Conservation (phyloP, 306 rosid species). For the Acacia confusa region DNA sequence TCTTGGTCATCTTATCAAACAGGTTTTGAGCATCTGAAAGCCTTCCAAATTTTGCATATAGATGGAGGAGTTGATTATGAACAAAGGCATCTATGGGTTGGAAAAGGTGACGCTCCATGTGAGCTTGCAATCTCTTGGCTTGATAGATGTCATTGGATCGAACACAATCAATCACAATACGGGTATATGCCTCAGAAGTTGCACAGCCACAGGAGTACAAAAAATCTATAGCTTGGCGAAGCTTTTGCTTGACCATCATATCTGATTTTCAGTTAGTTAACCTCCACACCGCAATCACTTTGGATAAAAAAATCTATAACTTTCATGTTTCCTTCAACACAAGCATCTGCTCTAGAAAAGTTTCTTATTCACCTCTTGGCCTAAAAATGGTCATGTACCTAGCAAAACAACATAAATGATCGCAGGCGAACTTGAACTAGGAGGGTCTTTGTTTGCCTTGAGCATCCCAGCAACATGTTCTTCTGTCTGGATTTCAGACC, state of each 20-base stretch:
- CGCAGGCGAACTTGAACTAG: background rate
- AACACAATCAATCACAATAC: constrained; percentile 59
- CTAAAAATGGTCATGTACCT: background rate
- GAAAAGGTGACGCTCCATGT: constrained; percentile 64
- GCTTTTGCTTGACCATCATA: constrained; percentile 47
- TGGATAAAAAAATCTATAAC: constrained; percentile 16
- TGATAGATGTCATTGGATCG: constrained; percentile 52
- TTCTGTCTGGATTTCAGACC: background rate
- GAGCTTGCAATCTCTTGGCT: constrained; percentile 66
- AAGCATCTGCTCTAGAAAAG: background rate
- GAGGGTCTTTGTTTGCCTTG: background rate
- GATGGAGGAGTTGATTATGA: constrained; percentile 59
- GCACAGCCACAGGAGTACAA: constrained; percentile 49
- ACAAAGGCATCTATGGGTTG: constrained; percentile 54
- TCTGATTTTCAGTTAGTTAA: background rate
- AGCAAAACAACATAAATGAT: background rate
- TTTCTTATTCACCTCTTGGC: background rate
- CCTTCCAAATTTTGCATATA: constrained; percentile 54
- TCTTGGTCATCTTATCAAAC: constrained; percentile 55
- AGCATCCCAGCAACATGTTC: background rate
- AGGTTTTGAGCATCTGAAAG: constrained; percentile 48
- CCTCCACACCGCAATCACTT: constrained; percentile 10
- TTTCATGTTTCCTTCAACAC: background rate
- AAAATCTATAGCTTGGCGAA: constrained; percentile 50
- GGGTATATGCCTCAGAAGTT: constrained; percentile 57